Evolutionary conservation across 192 early-diverging fungal species (phyloP), one percentile per base, ranked within the genome.

Genomic region (Piromyces sp.): DNA sequence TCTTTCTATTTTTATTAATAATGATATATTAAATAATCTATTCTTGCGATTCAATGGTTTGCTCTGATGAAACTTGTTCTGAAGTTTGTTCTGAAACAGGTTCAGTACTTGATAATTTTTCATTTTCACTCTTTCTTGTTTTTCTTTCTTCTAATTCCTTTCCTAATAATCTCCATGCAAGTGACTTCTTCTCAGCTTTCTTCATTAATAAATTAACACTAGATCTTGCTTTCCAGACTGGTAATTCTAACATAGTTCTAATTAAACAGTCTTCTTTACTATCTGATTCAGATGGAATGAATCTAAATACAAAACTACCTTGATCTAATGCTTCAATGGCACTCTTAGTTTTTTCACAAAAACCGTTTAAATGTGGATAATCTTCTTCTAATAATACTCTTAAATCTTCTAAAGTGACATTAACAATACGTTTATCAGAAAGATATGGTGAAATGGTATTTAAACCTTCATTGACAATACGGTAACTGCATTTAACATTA

Each of bases 141-240:
- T 81, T 30, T 79, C 15, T 79, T 79, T 40, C 81, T n/a, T 81
- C 81, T 79, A 78, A 30, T 81, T 79, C 36, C 28, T 79, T 79
- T 79, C 87, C 87, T 78, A 86, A 87, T 19, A 90, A 83, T 17
- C 88, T 83, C 30, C 82, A 79, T 81, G 88, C 80, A 26, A 90
- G 84, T 33, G 83, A 83, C 84, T 87, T 83, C 79, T 91, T 89
- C 85, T 95, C 93, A 83, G 90, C 89, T 83, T 94, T 94, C 87
- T 92, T 91, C 83, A 95, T 81, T 81, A 94, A 87, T 80, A 94
- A 86, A 84, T 93, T 94, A 33, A 94, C 86, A n/a, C 92, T 93
- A 40, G 88, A 88, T 68, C 89, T 87, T 29, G 92, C 93, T 82
- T 90, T 89, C 93, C 93, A 95, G 78, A 94, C 90, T 5, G 93